phyloP scores from a whole-genome alignment of 2,329 filamentous ascomycete genomes.

The Ophiocordyceps camponoti-saundersi region DNA sequence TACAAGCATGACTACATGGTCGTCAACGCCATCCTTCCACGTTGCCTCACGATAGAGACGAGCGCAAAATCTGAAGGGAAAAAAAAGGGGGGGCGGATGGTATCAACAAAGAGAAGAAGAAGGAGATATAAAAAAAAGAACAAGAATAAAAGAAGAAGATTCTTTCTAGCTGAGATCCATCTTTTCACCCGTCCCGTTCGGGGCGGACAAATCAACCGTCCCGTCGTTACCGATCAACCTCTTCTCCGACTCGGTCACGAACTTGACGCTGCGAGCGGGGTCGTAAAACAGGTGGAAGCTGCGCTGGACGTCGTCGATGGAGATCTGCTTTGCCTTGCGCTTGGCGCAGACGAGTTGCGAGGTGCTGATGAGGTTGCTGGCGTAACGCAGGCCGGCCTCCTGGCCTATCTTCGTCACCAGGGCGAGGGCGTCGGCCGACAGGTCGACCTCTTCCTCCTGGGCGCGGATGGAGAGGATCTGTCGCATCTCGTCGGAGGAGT shows the following conservation, averaged over 20 bases:
- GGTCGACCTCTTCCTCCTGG: slow-evolving; percentile 87
- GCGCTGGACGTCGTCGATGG: slow-evolving; percentile 75
- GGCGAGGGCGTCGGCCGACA: slow-evolving; percentile 77
- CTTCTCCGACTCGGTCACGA: slow-evolving; percentile 81
- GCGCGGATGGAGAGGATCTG: slow-evolving; percentile 88
- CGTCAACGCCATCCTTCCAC: too few relatives aligned
- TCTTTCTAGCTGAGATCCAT: slow-evolving; percentile 26
- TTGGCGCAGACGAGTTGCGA: slow-evolving; percentile 78
- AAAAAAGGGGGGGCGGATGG: background rate
- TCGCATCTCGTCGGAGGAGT: slow-evolving; percentile 68
- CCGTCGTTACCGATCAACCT: slow-evolving; percentile 82
- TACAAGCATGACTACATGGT: too few relatives aligned
- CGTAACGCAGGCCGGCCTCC: slow-evolving; percentile 83
- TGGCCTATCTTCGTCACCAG: slow-evolving; percentile 90
- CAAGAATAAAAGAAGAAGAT: background rate
- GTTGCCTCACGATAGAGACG: too few relatives aligned
- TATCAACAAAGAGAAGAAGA: background rate
- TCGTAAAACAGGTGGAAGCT: slow-evolving; percentile 94
- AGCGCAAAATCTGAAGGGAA: too few relatives aligned
- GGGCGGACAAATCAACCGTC: slow-evolving; percentile 49
- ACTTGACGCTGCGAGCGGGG: slow-evolving; percentile 70
- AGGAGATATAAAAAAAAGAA: background rate
- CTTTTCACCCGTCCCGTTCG: slow-evolving; percentile 24
- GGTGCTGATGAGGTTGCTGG: slow-evolving; percentile 94
- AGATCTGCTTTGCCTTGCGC: slow-evolving; percentile 68